phyloP scores from a whole-genome alignment of 1,284 basidiomycete genomes.

The Fomitopsis betulina region DNA sequence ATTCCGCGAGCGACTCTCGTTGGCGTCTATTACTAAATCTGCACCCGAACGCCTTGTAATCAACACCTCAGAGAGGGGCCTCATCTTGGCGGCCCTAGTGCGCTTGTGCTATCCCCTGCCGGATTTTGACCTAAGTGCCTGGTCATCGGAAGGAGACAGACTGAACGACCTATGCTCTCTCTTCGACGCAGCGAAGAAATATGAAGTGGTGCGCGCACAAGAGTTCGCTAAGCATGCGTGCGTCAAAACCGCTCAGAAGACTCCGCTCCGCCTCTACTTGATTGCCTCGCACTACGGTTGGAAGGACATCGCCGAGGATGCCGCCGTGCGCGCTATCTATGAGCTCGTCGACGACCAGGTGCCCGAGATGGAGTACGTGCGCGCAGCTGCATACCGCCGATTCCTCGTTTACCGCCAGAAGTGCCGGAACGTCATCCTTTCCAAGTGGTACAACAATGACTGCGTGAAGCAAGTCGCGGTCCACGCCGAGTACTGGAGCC shows the following conservation, averaged over 20 bases:
- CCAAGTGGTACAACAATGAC: no score
- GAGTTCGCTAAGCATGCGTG: neutral
- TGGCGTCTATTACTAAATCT: neutral
- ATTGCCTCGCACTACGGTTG: conserved; percentile 4
- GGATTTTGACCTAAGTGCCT: neutral
- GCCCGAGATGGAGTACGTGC: conserved; percentile 9
- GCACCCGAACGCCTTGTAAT: neutral
- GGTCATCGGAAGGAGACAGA: neutral
- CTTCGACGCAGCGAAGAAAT: conserved; percentile 1
- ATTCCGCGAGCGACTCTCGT: neutral
- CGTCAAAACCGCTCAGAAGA: neutral
- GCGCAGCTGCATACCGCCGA: conserved; percentile 11
- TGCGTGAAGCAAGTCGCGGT: neutral
- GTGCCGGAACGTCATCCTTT: neutral
- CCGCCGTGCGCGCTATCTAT: conserved; percentile 4
- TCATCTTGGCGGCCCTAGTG: neutral
- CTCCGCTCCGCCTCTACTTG: conserved; percentile 10
- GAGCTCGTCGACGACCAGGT: conserved; percentile 6
- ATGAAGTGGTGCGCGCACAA: neutral
- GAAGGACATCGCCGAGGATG: neutral
- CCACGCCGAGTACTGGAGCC: neutral
- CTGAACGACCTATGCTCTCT: neutral
- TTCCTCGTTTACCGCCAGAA: conserved; percentile 8
- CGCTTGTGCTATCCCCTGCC: neutral
- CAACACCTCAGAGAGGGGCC: neutral